Evolutionary conservation across 2,329 filamentous ascomycete genomes (phyloP).

Genomic region (Aureobasidium namibiae): DNA sequence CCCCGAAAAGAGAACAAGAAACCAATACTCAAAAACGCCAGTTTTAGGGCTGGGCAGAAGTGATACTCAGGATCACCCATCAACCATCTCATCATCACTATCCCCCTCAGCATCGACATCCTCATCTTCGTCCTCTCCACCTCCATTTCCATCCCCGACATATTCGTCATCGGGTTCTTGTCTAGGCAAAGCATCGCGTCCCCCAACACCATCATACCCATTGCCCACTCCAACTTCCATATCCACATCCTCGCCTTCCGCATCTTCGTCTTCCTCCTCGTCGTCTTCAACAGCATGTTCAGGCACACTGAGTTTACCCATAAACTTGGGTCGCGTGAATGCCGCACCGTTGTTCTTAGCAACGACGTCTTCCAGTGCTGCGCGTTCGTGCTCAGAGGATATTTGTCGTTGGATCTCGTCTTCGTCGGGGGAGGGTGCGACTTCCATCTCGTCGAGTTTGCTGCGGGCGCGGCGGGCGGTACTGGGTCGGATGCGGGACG

Average conservation of each 20-base stretch:
- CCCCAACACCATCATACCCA: slow-evolving; percentile 17
- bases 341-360: neutral
- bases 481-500: slow-evolving; percentile 9
- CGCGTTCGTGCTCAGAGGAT: neutral
- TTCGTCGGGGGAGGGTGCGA: slow-evolving; percentile 19
- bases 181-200: neutral
- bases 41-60: too few relatives aligned
- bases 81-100: slow-evolving; percentile 21
- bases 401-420: slow-evolving; percentile 7
- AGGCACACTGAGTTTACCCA: neutral
- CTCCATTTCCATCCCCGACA: slow-evolving; percentile 16
- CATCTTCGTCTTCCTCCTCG: slow-evolving; percentile 23
- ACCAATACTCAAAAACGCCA: too few relatives aligned
- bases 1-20: neutral
- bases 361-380: neutral
- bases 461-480: slow-evolving; percentile 32
- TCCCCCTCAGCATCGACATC: slow-evolving; percentile 19
- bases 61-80: neutral
- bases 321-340: slow-evolving; percentile 15
- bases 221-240: slow-evolving; percentile 23
- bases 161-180: slow-evolving; percentile 10
- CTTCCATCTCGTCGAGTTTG: slow-evolving; percentile 33
- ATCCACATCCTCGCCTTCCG: slow-evolving; percentile 20
- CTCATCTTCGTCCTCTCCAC: slow-evolving; percentile 16
- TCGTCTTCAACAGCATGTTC: slow-evolving; percentile 19